A percentile compares a stretch with the other conserved stretches of the same genome.
These are phyloP conservation scores for Corynespora cassiicola DNA, from an alignment of 2,329 filamentous ascomycete genomes.

Conservation along the genomic window DNA sequence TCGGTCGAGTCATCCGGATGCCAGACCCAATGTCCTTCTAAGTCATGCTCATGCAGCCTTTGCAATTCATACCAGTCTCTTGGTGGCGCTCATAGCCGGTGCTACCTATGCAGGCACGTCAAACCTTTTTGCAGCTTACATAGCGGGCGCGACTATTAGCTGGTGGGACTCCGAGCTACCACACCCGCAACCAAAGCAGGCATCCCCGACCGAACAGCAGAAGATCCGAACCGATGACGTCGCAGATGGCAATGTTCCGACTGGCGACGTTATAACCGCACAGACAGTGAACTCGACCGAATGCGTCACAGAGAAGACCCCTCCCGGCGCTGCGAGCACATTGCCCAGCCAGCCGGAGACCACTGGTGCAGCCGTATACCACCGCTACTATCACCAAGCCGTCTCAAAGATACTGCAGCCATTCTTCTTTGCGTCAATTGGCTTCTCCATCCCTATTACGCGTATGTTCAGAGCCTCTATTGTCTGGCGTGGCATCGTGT, in stretches of 20 bases:
- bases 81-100: conserved; percentile 58
- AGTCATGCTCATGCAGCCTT: conserved; percentile 47
- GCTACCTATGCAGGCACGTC: conserved; percentile 69
- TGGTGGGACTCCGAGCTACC: conserved; percentile 63
- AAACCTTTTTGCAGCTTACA: conserved; percentile 67
- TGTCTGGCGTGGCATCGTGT: conserved; percentile 77
- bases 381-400: conserved; percentile 54
- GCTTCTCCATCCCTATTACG: conserved; percentile 78
- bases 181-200: conserved; percentile 27
- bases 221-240: neutral
- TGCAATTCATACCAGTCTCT: conserved; percentile 55
- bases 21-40: conserved; percentile 32
- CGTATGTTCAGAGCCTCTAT: conserved; percentile 69
- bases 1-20: conserved; percentile 26
- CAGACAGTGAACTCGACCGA: too few relatives aligned
- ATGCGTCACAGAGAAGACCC: too few relatives aligned
- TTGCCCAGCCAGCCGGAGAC: too few relatives aligned
- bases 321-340: neutral
- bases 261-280: neutral
- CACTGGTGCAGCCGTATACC: conserved; percentile 47
- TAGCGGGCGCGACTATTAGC: conserved; percentile 62
- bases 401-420: conserved; percentile 67
- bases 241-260: neutral
- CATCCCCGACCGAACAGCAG: neutral
- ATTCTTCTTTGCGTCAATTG: conserved; percentile 77